A percentile compares a stretch with the other conserved stretches of the same genome.
These are phyloP conservation scores for Phytophthora pluvialis DNA, from an alignment of 352 stramenopile genomes.

Conservation along the genomic window DNA sequence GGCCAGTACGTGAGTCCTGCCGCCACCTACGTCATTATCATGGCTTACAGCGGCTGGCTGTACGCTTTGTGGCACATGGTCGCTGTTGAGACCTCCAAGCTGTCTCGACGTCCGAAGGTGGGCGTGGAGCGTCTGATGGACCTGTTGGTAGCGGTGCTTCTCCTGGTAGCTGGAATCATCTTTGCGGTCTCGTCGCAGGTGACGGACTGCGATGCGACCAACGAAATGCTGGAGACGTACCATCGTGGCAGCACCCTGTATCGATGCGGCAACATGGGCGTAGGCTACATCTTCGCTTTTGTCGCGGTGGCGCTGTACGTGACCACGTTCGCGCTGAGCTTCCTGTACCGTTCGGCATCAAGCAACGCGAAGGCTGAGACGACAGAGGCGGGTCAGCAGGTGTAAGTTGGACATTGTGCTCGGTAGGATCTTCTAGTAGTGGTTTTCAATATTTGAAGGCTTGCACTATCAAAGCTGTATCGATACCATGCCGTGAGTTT, in stretches of 20 bases:
- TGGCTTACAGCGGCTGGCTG: not conserved
- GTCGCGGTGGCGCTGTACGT: constrained; percentile 29
- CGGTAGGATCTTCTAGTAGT: no score
- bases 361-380: not conserved
- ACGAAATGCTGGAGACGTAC: not conserved
- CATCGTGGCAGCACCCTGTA: constrained; percentile 24
- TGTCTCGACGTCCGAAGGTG: not conserved
- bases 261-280: constrained; percentile 40
- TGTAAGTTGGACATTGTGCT: not conserved
- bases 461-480: no score
- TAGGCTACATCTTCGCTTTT: constrained; percentile 34
- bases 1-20: not conserved
- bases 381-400: not conserved
- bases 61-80: not conserved
- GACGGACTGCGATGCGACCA: not conserved
- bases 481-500: no score
- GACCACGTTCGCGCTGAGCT: constrained; percentile 28
- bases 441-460: no score
- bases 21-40: not conserved
- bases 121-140: not conserved
- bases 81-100: not conserved
- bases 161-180: not conserved
- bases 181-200: not conserved
- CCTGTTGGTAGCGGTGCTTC: not conserved
- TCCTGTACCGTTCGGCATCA: constrained; percentile 6